Percentiles rank a stretch among this genome's conserved stretches.
Evolutionary conservation across 805 yeast species (phyloP).

Genomic region (Kodamaea nitidulidarum): DNA sequence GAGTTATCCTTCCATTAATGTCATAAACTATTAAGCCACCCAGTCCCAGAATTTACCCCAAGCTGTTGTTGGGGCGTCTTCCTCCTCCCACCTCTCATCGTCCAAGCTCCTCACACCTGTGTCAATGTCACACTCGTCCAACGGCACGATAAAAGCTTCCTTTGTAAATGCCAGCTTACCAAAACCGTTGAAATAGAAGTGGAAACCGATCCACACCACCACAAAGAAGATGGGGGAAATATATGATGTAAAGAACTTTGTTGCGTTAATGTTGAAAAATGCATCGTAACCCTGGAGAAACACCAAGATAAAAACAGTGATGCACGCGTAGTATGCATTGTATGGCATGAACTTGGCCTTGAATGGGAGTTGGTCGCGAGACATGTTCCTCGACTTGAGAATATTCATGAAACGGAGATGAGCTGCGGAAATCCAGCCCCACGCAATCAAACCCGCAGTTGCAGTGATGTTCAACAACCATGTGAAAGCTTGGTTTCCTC

Average conservation of each 20-base stretch:
- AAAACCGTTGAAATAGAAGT: slow-evolving; percentile 45
- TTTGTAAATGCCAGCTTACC: slow-evolving; percentile 25
- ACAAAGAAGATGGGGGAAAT: slow-evolving; percentile 62
- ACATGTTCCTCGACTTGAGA: slow-evolving; percentile 56
- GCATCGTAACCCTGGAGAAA: slow-evolving; percentile 70
- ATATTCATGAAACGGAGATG: slow-evolving; percentile 71
- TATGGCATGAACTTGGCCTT: slow-evolving; percentile 70
- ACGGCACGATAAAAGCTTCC: slow-evolving; percentile 41
- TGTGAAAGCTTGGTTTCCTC: slow-evolving; percentile 57
- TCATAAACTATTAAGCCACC: slow-evolving; percentile 22
- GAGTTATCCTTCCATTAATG: too few species aligned
- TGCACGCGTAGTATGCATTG: slow-evolving; percentile 59
- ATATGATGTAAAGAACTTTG: slow-evolving; percentile 65
- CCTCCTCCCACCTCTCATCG: slow-evolving; percentile 53
- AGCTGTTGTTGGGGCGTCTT: slow-evolving; percentile 44
- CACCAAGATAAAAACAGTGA: slow-evolving; percentile 51
- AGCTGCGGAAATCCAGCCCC: slow-evolving; percentile 62
- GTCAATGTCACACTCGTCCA: slow-evolving; percentile 66
- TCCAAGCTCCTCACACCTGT: slow-evolving; percentile 64
- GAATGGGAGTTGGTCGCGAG: slow-evolving; percentile 68
- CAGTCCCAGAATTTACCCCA: slow-evolving; percentile 56
- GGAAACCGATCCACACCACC: slow-evolving; percentile 52
- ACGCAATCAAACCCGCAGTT: slow-evolving; percentile 69
- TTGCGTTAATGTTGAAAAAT: slow-evolving; percentile 53
- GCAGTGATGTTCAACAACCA: slow-evolving; percentile 78